These are phyloP conservation scores for Globisporangium yorkense DNA, from an alignment of 352 stramenopile genomes.

Conservation along the genomic window DNA sequence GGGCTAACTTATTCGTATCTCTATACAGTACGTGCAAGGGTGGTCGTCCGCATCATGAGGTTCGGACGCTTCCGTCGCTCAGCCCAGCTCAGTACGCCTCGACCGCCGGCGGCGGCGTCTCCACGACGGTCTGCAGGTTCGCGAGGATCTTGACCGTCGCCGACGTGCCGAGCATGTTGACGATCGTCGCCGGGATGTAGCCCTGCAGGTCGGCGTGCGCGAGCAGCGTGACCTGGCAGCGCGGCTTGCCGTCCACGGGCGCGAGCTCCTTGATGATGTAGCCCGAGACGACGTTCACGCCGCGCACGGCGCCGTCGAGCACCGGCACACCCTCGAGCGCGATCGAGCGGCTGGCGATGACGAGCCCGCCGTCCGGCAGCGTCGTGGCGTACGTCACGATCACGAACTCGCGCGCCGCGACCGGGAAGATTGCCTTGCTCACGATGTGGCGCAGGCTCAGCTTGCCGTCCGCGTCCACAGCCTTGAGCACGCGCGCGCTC, in stretches of 20 bases:
- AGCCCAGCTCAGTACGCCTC: not conserved
- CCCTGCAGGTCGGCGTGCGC: slow-evolving; percentile 70
- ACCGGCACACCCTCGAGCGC: slow-evolving; percentile 34
- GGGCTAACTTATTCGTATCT: not conserved
- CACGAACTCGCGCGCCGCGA: slow-evolving; percentile 68
- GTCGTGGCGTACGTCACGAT: slow-evolving; percentile 54
- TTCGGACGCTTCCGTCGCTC: not conserved
- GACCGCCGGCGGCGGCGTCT: not conserved
- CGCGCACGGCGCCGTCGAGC: slow-evolving; percentile 61
- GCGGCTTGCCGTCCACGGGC: slow-evolving; percentile 35
- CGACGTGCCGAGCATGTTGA: slow-evolving; percentile 84
- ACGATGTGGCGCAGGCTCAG: slow-evolving; percentile 65
- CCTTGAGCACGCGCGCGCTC: slow-evolving; percentile 45
- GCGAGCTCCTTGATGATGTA: slow-evolving; percentile 70
- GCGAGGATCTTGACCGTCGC: slow-evolving; percentile 77
- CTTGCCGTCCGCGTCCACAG: slow-evolving; percentile 40
- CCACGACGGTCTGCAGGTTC: slow-evolving; percentile 51
- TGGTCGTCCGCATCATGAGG: too few species aligned
- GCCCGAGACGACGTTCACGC: slow-evolving; percentile 60
- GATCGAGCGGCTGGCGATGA: slow-evolving; percentile 67
- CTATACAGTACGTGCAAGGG: not conserved
- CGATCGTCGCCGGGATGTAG: slow-evolving; percentile 73
- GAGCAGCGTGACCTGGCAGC: slow-evolving; percentile 69
- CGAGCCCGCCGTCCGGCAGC: slow-evolving; percentile 42
- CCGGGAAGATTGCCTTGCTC: slow-evolving; percentile 76